phyloP scores from a whole-genome alignment of 768 basidiomycete species.

The Neoboletus brunneissimus region DNA sequence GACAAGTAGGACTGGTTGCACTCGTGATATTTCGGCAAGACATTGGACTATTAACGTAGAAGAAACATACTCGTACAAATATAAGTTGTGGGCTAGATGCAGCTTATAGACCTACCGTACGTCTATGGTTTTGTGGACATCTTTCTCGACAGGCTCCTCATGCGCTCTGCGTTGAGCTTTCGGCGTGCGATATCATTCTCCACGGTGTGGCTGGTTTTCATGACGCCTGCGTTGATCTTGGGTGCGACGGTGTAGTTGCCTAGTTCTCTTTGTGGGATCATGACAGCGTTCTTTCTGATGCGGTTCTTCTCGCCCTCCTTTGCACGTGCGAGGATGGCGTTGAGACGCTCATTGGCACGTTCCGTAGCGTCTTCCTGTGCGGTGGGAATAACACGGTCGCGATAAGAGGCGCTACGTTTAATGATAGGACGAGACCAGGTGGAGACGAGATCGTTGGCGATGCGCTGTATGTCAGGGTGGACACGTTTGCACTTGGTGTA shows the following conservation, averaged over 20 bases:
- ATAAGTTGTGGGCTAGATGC: background rate
- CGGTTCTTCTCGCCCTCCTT: conserved; percentile 66
- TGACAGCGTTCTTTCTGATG: conserved; percentile 75
- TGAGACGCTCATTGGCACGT: conserved; percentile 52
- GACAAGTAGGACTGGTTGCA: background rate
- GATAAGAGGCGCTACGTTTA: conserved; percentile 80
- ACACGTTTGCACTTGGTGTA: conserved; percentile 96
- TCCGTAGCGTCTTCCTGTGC: conserved; percentile 42
- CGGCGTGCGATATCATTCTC: conserved; percentile 73
- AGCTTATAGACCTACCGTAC: background rate
- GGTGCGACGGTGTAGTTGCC: conserved; percentile 83
- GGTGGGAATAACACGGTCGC: conserved; percentile 66
- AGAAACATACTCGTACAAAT: conserved; percentile 6
- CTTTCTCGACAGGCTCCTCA: conserved; percentile 60
- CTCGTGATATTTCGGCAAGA: background rate
- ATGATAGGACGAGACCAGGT: conserved; percentile 90
- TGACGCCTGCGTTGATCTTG: conserved; percentile 49
- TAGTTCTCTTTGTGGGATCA: conserved; percentile 74
- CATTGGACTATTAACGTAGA: background rate
- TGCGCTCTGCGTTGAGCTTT: conserved; percentile 69
- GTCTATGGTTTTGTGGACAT: conserved; percentile 31
- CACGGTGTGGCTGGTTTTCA: conserved; percentile 55
- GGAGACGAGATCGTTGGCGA: conserved; percentile 81
- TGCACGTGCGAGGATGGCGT: conserved; percentile 65
- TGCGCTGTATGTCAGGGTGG: conserved; percentile 73